Conservation (phyloP, 1,139 yeast species). For the Meyerozyma smithsonii region DNA sequence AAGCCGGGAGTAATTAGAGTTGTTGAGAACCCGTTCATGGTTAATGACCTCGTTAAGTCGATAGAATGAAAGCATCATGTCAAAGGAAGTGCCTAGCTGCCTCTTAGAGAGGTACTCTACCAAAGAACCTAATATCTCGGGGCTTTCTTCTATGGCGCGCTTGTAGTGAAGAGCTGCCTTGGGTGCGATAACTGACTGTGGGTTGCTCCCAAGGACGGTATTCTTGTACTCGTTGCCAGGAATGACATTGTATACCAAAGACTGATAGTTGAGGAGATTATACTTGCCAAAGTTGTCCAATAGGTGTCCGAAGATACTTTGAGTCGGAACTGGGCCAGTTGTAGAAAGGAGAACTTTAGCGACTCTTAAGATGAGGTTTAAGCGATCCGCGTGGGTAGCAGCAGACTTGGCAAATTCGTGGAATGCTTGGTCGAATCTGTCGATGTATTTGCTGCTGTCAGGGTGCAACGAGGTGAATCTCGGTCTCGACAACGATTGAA, state of each 20-base stretch:
- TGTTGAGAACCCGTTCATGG: conserved; percentile 20
- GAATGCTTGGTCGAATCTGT: conserved; percentile 10
- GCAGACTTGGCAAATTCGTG: conserved; percentile 10
- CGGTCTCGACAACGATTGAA: conserved; percentile 14
- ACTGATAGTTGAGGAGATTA: conserved; percentile 22
- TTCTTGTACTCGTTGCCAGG: conserved; percentile 20
- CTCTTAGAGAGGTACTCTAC: conserved; percentile 22
- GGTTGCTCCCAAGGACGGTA: conserved; percentile 17
- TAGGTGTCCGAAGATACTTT: conserved; percentile 20
- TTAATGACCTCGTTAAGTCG: conserved; percentile 25
- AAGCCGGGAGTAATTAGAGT: conserved; percentile 17
- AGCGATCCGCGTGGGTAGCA: conserved; percentile 7
- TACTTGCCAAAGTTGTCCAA: conserved; percentile 22
- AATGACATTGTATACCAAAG: conserved; percentile 22
- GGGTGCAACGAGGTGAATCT: conserved; percentile 14
- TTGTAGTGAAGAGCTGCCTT: conserved; percentile 18
- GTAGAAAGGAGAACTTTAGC: conserved; percentile 16
- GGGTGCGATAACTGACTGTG: conserved; percentile 6
- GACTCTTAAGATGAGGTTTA: conserved; percentile 17
- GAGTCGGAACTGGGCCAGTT: conserved; percentile 20
- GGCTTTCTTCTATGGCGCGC: conserved; percentile 21
- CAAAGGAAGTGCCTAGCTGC: conserved; percentile 17
- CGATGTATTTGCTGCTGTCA: conserved; percentile 18
- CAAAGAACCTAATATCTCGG: conserved; percentile 24
- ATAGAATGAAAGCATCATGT: conserved; percentile 24